Evolutionary conservation across 2,329 filamentous ascomycete genomes (phyloP), one percentile per base, ranked within the genome.

Genomic region (Mycosphaerella arachidis): DNA sequence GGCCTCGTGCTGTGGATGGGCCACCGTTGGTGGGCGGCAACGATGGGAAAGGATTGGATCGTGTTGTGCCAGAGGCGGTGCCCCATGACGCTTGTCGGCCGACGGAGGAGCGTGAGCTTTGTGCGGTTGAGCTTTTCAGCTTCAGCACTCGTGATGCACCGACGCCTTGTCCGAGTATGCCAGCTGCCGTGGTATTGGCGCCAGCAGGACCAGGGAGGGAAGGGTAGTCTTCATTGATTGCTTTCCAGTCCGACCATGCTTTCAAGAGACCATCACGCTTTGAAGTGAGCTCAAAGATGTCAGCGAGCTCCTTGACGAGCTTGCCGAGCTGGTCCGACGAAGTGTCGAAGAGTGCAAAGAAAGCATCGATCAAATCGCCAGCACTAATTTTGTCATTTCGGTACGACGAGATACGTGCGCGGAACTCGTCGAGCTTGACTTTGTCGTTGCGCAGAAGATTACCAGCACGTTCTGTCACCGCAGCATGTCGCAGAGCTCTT

Each of bases 181-280:
- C 75, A 27, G 77, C 75, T 1, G 77, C 74, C 50, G 81, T 74
- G 4, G 77, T 78, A 40, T 86, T 82, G 75, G 88, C 84, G 54
- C 88, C 88, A 57, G 84, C 83, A 0, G 90, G 82, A 0, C 89
- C 88, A 1, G 93, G 92, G 0, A 97, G 79, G 1, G 90, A 91
- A 0, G 93, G 93, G 67, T 97, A 97, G 73, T 97, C 92, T 75
- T 97, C 92, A 66, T 96, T 95, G 76, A 96, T 94, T 40, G 92
- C 92, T 51, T 91, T 90, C 91, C 93, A 97, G 75, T 96, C 90
- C 67, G 91, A 91, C 92, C 93, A 97, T 1, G 92, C 91, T 68
- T 88, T 88, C 29, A 92, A 84, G 3, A 99, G 78, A 0, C 79
- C 81, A 55, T 88, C 86, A 1, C 86, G 86, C 72, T 96, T 96